Conservation (phyloP, 345 rosid genomes). For the Gossypium australe region DNA sequence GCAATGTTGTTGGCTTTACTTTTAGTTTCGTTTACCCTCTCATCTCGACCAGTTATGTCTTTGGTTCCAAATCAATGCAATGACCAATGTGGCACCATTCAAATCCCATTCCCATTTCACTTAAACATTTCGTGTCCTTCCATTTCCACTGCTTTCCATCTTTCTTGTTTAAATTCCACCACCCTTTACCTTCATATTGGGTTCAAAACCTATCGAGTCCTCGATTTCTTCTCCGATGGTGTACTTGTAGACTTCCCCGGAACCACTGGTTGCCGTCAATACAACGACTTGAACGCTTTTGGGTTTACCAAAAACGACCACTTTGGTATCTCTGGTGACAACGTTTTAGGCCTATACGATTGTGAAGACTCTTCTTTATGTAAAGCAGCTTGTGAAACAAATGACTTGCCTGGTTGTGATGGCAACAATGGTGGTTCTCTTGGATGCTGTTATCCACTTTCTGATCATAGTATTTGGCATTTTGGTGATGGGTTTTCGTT, state of each 20-base stretch:
- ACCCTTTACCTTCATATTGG: constrained; percentile 50
- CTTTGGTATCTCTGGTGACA: constrained; percentile 62
- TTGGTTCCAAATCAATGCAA: constrained; percentile 29
- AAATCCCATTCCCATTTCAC: constrained; percentile 62
- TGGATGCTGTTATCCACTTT: constrained; percentile 77
- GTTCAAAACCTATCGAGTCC: constrained; percentile 37
- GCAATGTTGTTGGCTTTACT: constrained; percentile 31
- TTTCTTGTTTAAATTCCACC: constrained; percentile 60
- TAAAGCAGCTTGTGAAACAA: constrained; percentile 60
- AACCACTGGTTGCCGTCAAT: constrained; percentile 50
- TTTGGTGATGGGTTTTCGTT: constrained; percentile 55
- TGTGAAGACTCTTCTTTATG: constrained; percentile 85
- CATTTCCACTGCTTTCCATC: constrained; percentile 35
- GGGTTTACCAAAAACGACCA: constrained; percentile 35
- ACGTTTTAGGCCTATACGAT: constrained; percentile 68
- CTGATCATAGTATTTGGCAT: constrained; percentile 64
- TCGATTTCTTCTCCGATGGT: constrained; percentile 69
- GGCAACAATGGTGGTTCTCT: constrained; percentile 44
- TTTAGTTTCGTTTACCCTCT: constrained; percentile 32
- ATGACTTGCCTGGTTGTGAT: constrained; percentile 54
- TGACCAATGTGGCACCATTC: constrained; percentile 52
- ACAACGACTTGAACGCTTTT: constrained; percentile 58
- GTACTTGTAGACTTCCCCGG: constrained; percentile 65
- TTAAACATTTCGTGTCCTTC: constrained; percentile 40
- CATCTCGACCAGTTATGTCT: constrained; percentile 23